Evolutionary conservation across 1,139 yeast species (phyloP).

Genomic region (Kodamaea sp.): DNA sequence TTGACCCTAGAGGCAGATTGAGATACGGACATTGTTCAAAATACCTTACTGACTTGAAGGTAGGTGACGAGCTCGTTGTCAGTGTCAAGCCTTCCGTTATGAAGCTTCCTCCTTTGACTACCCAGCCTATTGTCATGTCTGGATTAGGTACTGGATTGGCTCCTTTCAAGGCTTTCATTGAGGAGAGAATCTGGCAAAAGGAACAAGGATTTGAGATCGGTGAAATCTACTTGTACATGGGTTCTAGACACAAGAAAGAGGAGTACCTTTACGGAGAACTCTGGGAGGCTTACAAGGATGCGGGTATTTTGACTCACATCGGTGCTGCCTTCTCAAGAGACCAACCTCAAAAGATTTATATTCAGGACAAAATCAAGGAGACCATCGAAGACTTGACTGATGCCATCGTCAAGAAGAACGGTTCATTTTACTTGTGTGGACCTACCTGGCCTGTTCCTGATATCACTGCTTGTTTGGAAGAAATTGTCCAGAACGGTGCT

Average conservation of each 20-base stretch:
- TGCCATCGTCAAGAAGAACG: conserved; percentile 76
- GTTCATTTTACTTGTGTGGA: conserved; percentile 95
- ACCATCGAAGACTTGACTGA: conserved; percentile 70
- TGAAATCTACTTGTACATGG: conserved; percentile 82
- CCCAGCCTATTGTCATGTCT: conserved; percentile 93
- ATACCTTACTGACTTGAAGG: conserved; percentile 72
- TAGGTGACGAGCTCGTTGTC: conserved; percentile 88
- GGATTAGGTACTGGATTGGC: conserved; percentile 99
- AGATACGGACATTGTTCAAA: conserved; percentile 96
- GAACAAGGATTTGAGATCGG: conserved; percentile 90
- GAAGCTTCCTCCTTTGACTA: conserved; percentile 87
- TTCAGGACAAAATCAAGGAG: conserved; percentile 90
- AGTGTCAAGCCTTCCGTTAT: conserved; percentile 96
- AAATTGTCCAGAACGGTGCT: conserved; percentile 75
- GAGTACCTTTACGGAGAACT: conserved; percentile 95
- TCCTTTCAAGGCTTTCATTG: conserved; percentile 96
- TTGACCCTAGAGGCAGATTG: conserved; percentile 79
- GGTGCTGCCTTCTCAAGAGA: conserved; percentile 99
- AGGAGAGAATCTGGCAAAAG: conserved; percentile 93
- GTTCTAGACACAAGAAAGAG: conserved; percentile 94
- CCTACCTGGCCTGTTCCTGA: conserved; percentile 99
- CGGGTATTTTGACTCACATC: conserved; percentile 88
- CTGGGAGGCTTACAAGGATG: conserved; percentile 95
- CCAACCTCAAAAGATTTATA: conserved; percentile 91
- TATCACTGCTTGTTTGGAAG: conserved; percentile 86